Conservation (phyloP, 305 asterid species). For the Stenogyne calaminthoides region DNA sequence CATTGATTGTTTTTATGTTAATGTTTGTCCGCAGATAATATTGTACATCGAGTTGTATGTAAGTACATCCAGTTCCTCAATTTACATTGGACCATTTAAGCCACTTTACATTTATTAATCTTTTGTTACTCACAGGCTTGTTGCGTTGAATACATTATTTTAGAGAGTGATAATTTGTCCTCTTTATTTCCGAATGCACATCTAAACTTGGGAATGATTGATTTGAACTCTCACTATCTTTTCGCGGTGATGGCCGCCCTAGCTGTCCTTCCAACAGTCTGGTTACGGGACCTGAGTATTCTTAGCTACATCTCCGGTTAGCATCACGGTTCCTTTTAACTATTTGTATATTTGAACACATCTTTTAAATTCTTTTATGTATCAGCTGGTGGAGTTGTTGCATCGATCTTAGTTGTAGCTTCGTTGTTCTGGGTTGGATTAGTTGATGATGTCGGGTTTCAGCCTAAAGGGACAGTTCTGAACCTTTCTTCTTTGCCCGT, state of each 20-base stretch:
- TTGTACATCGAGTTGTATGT: slow-evolving; percentile 89
- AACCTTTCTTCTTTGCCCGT: slow-evolving; percentile 89
- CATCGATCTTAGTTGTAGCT: slow-evolving; percentile 74
- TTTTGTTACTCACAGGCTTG: slow-evolving; percentile 58
- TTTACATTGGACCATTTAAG: background rate
- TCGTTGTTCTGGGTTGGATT: slow-evolving; percentile 87
- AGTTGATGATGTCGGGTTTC: slow-evolving; percentile 69
- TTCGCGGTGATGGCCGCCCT: slow-evolving; percentile 70
- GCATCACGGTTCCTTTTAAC: no score
- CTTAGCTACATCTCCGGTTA: slow-evolving; percentile 96
- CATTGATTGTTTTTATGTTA: slow-evolving; percentile 24
- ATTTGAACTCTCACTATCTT: slow-evolving; percentile 59
- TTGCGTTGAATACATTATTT: slow-evolving; percentile 84
- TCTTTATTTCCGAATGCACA: slow-evolving; percentile 85
- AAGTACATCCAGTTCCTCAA: slow-evolving; percentile 45
- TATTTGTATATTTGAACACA: background rate
- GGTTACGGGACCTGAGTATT: slow-evolving; percentile 66
- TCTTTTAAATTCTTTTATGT: slow-evolving; percentile 20
- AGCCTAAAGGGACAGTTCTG: slow-evolving; percentile 49
- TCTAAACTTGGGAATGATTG: slow-evolving; percentile 55
- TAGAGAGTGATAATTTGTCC: slow-evolving; percentile 88
- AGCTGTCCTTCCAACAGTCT: slow-evolving; percentile 89
- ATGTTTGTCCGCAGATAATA: slow-evolving; percentile 62
- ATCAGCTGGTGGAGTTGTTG: slow-evolving; percentile 93
- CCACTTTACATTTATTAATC: background rate